phyloP scores from a whole-genome alignment of 2,329 filamentous ascomycete species.

The Phialocephala sp. region DNA sequence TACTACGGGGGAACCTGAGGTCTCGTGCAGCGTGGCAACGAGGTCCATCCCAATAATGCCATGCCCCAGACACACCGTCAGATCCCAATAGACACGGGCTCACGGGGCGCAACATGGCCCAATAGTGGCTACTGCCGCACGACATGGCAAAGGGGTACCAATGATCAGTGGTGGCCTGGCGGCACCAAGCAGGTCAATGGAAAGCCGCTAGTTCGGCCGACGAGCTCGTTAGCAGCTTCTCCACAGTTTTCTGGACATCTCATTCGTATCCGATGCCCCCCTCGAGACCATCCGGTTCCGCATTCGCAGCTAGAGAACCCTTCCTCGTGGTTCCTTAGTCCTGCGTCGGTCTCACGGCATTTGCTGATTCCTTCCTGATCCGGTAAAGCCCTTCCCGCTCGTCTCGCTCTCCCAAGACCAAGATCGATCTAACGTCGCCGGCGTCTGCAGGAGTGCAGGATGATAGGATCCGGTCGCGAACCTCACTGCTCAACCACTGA shows the following conservation, averaged over 20 bases:
- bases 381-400: neutral
- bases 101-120: neutral
- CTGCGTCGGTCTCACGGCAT: slow-evolving; percentile 3
- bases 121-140: neutral
- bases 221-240: neutral
- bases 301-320: neutral
- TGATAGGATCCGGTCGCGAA: neutral
- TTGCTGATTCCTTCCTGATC: neutral
- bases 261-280: slow-evolving; percentile 2
- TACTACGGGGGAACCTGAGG: too few relatives aligned
- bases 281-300: neutral
- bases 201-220: neutral
- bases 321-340: neutral
- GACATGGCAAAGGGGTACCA: neutral
- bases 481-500: neutral
- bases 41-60: neutral
- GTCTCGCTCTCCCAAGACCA: neutral
- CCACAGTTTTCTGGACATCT: neutral
- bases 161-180: neutral
- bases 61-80: neutral
- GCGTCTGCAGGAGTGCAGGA: neutral
- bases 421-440: slow-evolving; percentile 3
- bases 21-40: neutral
- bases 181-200: slow-evolving; percentile 8
- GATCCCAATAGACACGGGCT: neutral